A percentile compares a stretch with the other conserved stretches of the same genome.
Conservation (phyloP, 257 asterid genomes). For the Fraxinus cuspidata region DNA sequence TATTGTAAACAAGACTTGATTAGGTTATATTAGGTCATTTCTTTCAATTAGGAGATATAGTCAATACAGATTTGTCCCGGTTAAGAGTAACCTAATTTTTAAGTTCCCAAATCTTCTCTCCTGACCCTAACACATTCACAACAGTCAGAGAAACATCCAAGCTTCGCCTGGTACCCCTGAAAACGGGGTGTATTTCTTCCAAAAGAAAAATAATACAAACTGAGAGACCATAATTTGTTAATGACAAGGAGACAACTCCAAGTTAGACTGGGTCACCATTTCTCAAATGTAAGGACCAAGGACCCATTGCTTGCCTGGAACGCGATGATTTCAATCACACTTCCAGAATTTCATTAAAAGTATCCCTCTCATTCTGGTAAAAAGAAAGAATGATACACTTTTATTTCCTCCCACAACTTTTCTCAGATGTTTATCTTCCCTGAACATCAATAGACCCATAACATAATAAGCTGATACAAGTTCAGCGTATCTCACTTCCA, state of each 20-base stretch:
- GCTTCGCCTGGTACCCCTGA: neutral
- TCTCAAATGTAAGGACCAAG: constrained; percentile 9
- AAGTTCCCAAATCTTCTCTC: neutral
- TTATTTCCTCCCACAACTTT: constrained; percentile 1
- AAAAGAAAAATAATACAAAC: neutral
- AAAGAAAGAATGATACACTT: neutral
- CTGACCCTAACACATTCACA: neutral
- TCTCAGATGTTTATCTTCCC: neutral
- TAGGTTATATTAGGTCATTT: neutral
- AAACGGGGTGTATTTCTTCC: neutral
- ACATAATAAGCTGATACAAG: neutral
- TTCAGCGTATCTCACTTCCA: neutral
- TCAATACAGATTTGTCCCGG: neutral
- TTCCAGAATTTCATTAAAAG: neutral
- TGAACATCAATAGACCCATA: neutral
- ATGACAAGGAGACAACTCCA: constrained; percentile 19
- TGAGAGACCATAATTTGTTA: neutral
- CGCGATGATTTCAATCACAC: neutral
- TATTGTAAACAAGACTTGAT: neutral
- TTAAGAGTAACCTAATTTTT: neutral
- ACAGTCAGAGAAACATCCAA: neutral
- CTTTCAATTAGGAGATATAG: neutral
- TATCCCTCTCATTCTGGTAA: neutral
- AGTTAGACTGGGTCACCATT: constrained; percentile 7
- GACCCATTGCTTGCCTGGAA: constrained; percentile 1